Conservation (phyloP, 371 early-diverging fungal species). For the Apophysomyces trapeziformis region DNA sequence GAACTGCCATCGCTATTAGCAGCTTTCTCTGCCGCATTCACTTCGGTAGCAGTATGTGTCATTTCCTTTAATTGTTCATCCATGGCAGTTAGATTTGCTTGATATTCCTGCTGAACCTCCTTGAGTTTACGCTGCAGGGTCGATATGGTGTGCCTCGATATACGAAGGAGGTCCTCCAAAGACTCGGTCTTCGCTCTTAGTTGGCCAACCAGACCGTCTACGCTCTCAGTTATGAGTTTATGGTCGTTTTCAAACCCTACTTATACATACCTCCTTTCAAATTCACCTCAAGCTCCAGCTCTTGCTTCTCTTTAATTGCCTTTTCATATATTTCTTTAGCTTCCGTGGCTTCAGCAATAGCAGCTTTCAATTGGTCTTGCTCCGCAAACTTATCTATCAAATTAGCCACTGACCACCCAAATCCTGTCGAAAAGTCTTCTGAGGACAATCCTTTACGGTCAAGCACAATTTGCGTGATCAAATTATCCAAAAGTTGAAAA, state of each 20-base stretch:
- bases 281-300: constrained; percentile 75
- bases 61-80: constrained; percentile 74
- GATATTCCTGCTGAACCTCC: constrained; percentile 70
- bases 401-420: constrained; percentile 70
- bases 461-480: constrained; percentile 82
- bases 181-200: constrained; percentile 77
- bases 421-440: constrained; percentile 55
- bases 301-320: constrained; percentile 58
- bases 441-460: constrained; percentile 72
- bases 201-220: constrained; percentile 39
- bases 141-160: constrained; percentile 82
- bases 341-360: constrained; percentile 74
- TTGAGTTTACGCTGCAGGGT: constrained; percentile 74
- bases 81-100: constrained; percentile 67
- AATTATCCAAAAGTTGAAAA: constrained; percentile 78
- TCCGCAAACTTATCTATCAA: constrained; percentile 81
- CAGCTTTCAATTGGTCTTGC: constrained; percentile 74
- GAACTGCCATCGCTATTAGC: constrained; percentile 16
- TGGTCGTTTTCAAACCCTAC: neutral
- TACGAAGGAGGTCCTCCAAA: constrained; percentile 77
- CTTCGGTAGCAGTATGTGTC: constrained; percentile 61
- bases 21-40: constrained; percentile 51
- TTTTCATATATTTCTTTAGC: constrained; percentile 53
- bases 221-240: neutral
- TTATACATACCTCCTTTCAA: constrained; percentile 57